phyloP scores from a whole-genome alignment of 257 asterid species.

The Solanum etuberosum region DNA sequence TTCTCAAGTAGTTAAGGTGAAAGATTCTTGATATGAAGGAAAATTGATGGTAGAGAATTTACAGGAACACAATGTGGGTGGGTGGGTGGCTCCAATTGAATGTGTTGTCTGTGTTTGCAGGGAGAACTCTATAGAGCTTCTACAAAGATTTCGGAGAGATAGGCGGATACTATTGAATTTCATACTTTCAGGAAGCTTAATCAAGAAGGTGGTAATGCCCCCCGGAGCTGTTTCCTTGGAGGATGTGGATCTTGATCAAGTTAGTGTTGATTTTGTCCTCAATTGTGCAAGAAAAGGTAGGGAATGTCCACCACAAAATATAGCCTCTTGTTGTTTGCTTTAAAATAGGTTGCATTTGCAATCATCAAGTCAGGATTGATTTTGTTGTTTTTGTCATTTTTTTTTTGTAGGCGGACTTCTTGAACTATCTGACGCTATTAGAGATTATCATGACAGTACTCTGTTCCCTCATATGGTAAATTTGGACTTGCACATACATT shows the following conservation, averaged over 20 bases:
- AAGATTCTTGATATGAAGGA: background rate
- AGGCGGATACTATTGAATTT: constrained; percentile 72
- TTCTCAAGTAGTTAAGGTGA: background rate
- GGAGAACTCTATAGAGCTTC: constrained; percentile 59
- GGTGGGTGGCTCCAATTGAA: background rate
- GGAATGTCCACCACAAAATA: background rate
- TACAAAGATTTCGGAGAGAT: constrained; percentile 89
- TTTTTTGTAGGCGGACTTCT: constrained; percentile 60
- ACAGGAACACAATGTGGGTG: background rate
- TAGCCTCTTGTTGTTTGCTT: background rate
- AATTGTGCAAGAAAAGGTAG: constrained; percentile 87
- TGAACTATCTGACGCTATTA: constrained; percentile 92
- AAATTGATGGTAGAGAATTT: background rate
- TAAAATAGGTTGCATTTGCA: background rate
- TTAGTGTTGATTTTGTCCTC: constrained; percentile 82
- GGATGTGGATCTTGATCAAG: constrained; percentile 98
- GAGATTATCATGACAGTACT: constrained; percentile 81
- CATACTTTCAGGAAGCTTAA: constrained; percentile 73
- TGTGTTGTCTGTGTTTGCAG: constrained; percentile 16
- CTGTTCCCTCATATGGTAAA: constrained; percentile 84
- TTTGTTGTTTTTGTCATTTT: background rate
- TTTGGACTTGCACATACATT: background rate
- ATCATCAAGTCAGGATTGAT: background rate
- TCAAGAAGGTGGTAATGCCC: constrained; percentile 94
- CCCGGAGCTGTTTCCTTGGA: constrained; percentile 96